Conservation (phyloP, 2,329 filamentous ascomycete genomes). For the Hypoxylon sp. region DNA sequence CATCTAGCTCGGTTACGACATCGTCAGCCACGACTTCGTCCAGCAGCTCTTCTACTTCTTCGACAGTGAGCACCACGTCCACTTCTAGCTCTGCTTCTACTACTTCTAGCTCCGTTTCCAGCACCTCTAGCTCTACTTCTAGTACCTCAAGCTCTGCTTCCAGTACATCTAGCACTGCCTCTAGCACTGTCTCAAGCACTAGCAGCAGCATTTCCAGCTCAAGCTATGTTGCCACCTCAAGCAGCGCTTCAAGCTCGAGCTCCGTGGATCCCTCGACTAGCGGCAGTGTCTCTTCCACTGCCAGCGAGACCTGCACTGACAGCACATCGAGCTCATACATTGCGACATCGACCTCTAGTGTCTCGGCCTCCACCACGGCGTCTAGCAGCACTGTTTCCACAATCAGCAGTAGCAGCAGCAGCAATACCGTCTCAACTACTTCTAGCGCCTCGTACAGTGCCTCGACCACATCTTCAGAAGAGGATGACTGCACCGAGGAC, state of each 20-base stretch:
- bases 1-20: constrained; percentile 32
- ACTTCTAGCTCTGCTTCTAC: constrained; percentile 12
- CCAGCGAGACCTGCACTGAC: constrained; percentile 28
- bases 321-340: constrained; percentile 35
- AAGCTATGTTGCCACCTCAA: constrained; percentile 10
- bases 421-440: constrained; percentile 21
- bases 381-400: constrained; percentile 18
- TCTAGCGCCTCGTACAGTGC: constrained; percentile 27
- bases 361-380: constrained; percentile 13
- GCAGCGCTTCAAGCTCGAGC: constrained; percentile 18
- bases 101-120: constrained; percentile 12
- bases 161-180: constrained; percentile 8
- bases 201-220: constrained; percentile 15
- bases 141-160: background rate
- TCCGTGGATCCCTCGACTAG: constrained; percentile 16
- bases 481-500: constrained; percentile 30
- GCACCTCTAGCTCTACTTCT: constrained; percentile 10
- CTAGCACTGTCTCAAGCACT: constrained; percentile 4
- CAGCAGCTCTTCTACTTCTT: constrained; percentile 18
- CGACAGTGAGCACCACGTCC: constrained; percentile 15
- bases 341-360: constrained; percentile 22
- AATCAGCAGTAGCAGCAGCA: constrained; percentile 23
- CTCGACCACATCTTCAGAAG: constrained; percentile 34
- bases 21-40: constrained; percentile 29
- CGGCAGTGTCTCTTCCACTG: constrained; percentile 4